phyloP scores from a whole-genome alignment of 805 yeast species.

The Wickerhamiella shivajii region DNA sequence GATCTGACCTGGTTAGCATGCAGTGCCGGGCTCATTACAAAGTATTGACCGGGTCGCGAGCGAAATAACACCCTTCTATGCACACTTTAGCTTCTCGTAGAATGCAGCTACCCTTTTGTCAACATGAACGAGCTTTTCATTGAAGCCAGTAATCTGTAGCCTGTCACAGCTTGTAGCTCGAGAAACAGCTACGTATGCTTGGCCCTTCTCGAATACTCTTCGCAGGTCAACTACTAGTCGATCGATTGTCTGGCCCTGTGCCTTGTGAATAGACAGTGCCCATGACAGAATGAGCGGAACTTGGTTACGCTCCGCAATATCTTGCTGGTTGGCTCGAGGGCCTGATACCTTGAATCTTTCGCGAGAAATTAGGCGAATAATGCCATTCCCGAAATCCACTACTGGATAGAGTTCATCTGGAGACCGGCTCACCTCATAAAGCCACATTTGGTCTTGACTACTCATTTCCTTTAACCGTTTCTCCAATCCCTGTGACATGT shows the following conservation, averaged over 20 bases:
- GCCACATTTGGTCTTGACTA: too few relatives aligned
- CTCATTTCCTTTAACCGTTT: constrained; percentile 9
- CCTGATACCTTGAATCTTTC: constrained; percentile 11
- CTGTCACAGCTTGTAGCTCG: constrained; percentile 75
- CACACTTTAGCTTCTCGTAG: constrained; percentile 27
- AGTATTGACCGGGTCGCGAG: too few relatives aligned
- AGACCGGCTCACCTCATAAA: too few relatives aligned
- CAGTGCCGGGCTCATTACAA: too few relatives aligned
- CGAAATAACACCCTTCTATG: not conserved
- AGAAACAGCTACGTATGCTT: constrained; percentile 90
- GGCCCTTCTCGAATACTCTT: constrained; percentile 77
- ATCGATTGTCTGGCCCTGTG: constrained; percentile 84
- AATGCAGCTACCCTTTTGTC: constrained; percentile 59
- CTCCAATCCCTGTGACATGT: constrained; percentile 4
- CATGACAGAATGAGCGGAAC: constrained; percentile 80
- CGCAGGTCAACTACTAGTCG: constrained; percentile 63
- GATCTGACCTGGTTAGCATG: too few relatives aligned
- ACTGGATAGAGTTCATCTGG: constrained; percentile 13
- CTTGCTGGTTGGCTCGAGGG: constrained; percentile 9
- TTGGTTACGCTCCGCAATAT: constrained; percentile 56
- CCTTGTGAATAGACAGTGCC: constrained; percentile 91
- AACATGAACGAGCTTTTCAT: constrained; percentile 46
- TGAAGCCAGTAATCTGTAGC: constrained; percentile 67
- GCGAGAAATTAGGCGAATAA: constrained; percentile 10
- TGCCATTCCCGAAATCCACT: constrained; percentile 15